Percentiles rank a stretch among this genome's conserved stretches.
phyloP scores from a whole-genome alignment of 805 yeast genomes.

The Kockiozyma suomiensis region DNA sequence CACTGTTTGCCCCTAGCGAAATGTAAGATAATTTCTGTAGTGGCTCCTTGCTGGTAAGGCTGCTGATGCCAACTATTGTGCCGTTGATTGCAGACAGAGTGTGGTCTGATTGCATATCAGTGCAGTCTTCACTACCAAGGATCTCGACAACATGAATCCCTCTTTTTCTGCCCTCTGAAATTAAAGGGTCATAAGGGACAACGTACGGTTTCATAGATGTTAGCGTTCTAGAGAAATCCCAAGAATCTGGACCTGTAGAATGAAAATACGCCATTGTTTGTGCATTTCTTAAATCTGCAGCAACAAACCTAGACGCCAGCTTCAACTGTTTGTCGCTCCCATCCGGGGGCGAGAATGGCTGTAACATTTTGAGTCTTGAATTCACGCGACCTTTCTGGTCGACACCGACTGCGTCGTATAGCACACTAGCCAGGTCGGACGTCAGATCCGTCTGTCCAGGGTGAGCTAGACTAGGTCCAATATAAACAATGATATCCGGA shows the following conservation, averaged over 20 bases:
- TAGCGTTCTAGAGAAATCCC: constrained; percentile 40
- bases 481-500: constrained; percentile 61
- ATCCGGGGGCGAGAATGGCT: constrained; percentile 1
- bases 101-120: constrained; percentile 37
- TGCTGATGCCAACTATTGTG: constrained; percentile 41
- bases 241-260: constrained; percentile 2
- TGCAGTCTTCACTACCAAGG: constrained; percentile 26
- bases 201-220: constrained; percentile 41
- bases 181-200: constrained; percentile 31
- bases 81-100: constrained; percentile 40
- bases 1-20: neutral
- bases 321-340: neutral
- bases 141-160: constrained; percentile 40
- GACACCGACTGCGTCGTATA: constrained; percentile 29
- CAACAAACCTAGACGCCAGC: neutral
- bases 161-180: constrained; percentile 31
- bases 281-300: constrained; percentile 36
- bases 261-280: constrained; percentile 41
- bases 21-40: neutral
- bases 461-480: constrained; percentile 44
- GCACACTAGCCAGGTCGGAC: constrained; percentile 34
- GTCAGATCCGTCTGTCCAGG: constrained; percentile 40
- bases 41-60: constrained; percentile 6
- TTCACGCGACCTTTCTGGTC: constrained; percentile 44
- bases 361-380: neutral